Conservation (phyloP, 352 stramenopile genomes). For the Phytopythium mirpurense region DNA sequence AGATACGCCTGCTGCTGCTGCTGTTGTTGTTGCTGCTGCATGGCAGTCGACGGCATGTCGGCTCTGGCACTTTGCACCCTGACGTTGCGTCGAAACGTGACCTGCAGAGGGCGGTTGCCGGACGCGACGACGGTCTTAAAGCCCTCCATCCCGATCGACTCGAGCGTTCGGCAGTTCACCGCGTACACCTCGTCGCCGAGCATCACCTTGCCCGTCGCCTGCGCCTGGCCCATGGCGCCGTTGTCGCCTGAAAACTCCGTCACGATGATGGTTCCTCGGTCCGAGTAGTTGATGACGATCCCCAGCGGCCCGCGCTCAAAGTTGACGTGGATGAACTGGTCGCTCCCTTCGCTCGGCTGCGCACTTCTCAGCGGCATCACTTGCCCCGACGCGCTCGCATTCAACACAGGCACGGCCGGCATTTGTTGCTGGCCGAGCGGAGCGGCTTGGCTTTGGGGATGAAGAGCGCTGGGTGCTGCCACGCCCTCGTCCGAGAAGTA, state of each 20-base stretch:
- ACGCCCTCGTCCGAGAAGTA: not conserved
- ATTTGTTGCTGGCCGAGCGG: not conserved
- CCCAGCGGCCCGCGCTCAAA: constrained; percentile 68
- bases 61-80: not conserved
- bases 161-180: constrained; percentile 59
- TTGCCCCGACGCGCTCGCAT: constrained; percentile 5
- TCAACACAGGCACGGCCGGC: not conserved
- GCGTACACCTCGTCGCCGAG: constrained; percentile 78
- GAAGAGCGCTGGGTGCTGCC: not conserved
- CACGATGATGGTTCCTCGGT: constrained; percentile 63
- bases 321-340: constrained; percentile 53
- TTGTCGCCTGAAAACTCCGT: constrained; percentile 76
- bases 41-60: not conserved
- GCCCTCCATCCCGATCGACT: constrained; percentile 73
- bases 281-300: constrained; percentile 83
- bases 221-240: constrained; percentile 64
- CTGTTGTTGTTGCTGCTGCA: constrained; percentile 1
- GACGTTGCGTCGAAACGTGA: constrained; percentile 56
- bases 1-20: no score
- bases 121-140: constrained; percentile 68
- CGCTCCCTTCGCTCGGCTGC: constrained; percentile 3
- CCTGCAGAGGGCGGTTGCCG: constrained; percentile 52
- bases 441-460: constrained; percentile 5
- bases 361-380: constrained; percentile 5
- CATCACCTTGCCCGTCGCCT: constrained; percentile 60